phyloP scores from a whole-genome alignment of 352 stramenopile genomes.

The Phytophthora tentaculata region DNA sequence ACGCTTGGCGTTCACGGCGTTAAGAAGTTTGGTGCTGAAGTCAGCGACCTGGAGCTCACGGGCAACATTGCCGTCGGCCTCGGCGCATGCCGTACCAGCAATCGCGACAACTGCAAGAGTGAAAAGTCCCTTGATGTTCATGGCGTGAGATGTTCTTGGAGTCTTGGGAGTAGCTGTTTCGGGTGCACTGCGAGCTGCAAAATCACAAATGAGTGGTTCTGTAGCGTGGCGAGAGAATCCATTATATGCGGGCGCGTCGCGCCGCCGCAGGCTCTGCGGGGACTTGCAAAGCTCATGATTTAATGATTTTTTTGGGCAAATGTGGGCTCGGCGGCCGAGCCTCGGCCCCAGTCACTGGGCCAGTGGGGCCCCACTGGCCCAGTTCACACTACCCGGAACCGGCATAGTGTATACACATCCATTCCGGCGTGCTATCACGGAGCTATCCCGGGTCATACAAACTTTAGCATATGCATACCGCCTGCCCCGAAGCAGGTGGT shows the following conservation, averaged over 20 bases:
- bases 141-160: slow-evolving; percentile 9
- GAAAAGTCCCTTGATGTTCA: slow-evolving; percentile 43
- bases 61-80: slow-evolving; percentile 18
- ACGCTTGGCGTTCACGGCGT: slow-evolving; percentile 49
- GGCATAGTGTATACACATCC: too few relatives aligned
- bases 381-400: too few relatives aligned
- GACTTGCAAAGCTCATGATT: slow-evolving; percentile 24
- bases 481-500: too few relatives aligned
- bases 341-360: too few relatives aligned
- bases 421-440: too few relatives aligned
- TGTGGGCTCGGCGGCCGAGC: too few relatives aligned
- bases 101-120: slow-evolving; percentile 28
- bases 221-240: slow-evolving; percentile 1
- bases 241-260: too few relatives aligned
- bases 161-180: slow-evolving; percentile 11
- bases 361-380: too few relatives aligned
- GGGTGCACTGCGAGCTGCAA: slow-evolving; percentile 11
- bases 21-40: slow-evolving; percentile 42
- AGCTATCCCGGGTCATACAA: too few relatives aligned
- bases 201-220: slow-evolving; percentile 23
- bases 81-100: slow-evolving; percentile 25
- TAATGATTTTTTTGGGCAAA: background rate
- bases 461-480: too few relatives aligned
- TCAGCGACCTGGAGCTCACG: slow-evolving; percentile 41
- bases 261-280: background rate